Percentiles rank a stretch among this genome's conserved stretches.
Evolutionary conservation across 2,329 filamentous ascomycete species (phyloP).

Genomic region (Myriosclerotinia duriaeana): DNA sequence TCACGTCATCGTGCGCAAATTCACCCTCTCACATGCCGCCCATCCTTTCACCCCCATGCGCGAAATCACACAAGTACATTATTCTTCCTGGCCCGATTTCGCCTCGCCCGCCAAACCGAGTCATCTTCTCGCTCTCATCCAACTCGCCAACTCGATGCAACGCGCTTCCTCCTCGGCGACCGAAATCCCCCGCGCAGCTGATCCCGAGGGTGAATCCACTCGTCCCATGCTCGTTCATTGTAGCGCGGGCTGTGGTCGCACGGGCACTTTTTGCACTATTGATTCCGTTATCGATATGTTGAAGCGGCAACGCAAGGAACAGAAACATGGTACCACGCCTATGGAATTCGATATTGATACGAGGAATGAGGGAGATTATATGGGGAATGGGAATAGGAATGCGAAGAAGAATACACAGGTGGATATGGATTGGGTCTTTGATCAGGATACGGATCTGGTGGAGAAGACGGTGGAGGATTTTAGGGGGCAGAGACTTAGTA

Average conservation of each 20-base stretch:
- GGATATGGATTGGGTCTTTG: slow-evolving; percentile 64
- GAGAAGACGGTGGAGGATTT: slow-evolving; percentile 90
- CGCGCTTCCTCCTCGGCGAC: slow-evolving; percentile 45
- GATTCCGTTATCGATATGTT: slow-evolving; percentile 96
- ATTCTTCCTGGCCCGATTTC: slow-evolving; percentile 96
- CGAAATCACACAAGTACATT: slow-evolving; percentile 92
- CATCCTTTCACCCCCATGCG: slow-evolving; percentile 83
- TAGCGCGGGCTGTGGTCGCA: slow-evolving; percentile 91
- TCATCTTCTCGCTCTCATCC: slow-evolving; percentile 84
- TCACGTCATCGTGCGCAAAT: slow-evolving; percentile 81
- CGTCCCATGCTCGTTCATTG: slow-evolving; percentile 90
- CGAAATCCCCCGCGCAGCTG: slow-evolving; percentile 48
- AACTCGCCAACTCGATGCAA: slow-evolving; percentile 77
- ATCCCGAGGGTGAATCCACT: slow-evolving; percentile 55
- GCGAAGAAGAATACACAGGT: background rate
- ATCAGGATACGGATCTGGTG: slow-evolving; percentile 74
- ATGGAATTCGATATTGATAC: slow-evolving; percentile 45
- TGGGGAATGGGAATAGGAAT: slow-evolving; percentile 33
- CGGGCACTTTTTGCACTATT: slow-evolving; percentile 94
- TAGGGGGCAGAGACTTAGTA: slow-evolving; percentile 81
- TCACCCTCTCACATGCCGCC: slow-evolving; percentile 73
- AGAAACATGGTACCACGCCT: slow-evolving; percentile 40
- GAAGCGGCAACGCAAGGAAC: slow-evolving; percentile 68
- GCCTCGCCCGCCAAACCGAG: slow-evolving; percentile 85
- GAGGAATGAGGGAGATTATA: slow-evolving; percentile 32